phyloP scores from a whole-genome alignment of 2,329 filamentous ascomycete species.

The Calonectria ilicicola region DNA sequence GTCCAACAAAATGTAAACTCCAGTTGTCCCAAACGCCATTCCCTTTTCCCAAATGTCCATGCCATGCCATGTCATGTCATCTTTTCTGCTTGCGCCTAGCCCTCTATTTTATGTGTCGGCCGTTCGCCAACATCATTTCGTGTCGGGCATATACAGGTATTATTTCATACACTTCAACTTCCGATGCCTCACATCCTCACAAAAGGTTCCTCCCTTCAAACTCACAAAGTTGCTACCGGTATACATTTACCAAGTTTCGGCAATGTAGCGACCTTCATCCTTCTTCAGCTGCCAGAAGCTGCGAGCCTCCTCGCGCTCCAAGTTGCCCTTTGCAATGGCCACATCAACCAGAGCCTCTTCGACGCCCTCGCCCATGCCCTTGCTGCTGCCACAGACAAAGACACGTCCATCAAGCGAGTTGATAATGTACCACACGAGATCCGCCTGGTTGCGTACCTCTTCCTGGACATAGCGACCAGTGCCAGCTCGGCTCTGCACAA shows the following conservation, averaged over 20 bases:
- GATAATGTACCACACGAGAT: constrained; percentile 98
- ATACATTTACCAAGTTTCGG: constrained; percentile 73
- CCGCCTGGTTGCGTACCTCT: constrained; percentile 89
- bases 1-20: neutral
- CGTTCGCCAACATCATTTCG: constrained; percentile 20
- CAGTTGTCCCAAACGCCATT: constrained; percentile 28
- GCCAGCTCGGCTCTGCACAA: constrained; percentile 80
- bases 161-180: constrained; percentile 2
- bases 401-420: constrained; percentile 95
- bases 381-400: constrained; percentile 95
- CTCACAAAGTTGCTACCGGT: neutral
- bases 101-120: constrained; percentile 34
- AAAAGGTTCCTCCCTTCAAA: neutral
- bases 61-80: constrained; percentile 21
- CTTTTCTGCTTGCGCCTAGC: constrained; percentile 34
- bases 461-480: constrained; percentile 96
- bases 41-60: constrained; percentile 29
- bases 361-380: constrained; percentile 98
- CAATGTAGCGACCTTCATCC: constrained; percentile 94
- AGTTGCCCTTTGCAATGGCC: constrained; percentile 90
- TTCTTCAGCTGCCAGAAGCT: constrained; percentile 94
- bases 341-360: constrained; percentile 89
- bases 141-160: constrained; percentile 13
- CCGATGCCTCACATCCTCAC: neutral
- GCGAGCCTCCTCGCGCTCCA: constrained; percentile 83